phyloP scores from a whole-genome alignment of 306 rosid genomes.

The Lathyrus oleraceus region DNA sequence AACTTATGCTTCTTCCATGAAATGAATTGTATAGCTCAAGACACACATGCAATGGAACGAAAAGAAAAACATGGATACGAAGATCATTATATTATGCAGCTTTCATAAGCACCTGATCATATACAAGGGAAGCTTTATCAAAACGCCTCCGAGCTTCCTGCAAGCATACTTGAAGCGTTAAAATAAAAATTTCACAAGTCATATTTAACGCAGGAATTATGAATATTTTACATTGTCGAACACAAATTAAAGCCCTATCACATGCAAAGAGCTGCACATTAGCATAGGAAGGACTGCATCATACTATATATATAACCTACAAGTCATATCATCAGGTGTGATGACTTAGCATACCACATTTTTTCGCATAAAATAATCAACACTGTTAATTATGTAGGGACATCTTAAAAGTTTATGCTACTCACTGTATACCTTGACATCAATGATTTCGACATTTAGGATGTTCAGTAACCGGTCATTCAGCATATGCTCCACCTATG shows the following conservation, averaged over 20 bases:
- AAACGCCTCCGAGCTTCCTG: conserved; percentile 88
- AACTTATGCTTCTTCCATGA: background rate
- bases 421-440: conserved; percentile 57
- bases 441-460: conserved; percentile 68
- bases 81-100: conserved; percentile 15
- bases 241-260: no score
- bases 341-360: conserved; percentile 15
- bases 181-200: background rate
- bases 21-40: conserved; percentile 2
- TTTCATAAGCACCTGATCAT: conserved; percentile 65
- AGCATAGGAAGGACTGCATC: no score
- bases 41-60: conserved; percentile 19
- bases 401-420: background rate
- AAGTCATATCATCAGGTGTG: conserved; percentile 11
- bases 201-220: conserved; percentile 8
- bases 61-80: conserved; percentile 18
- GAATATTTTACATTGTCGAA: background rate
- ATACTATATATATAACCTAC: no score
- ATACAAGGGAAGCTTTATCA: conserved; percentile 66
- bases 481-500: conserved; percentile 72
- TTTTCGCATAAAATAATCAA: conserved; percentile 18
- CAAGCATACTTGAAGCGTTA: conserved; percentile 39
- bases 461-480: conserved; percentile 63
- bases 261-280: no score
- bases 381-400: background rate